Percentiles rank a stretch among this genome's conserved stretches.
Evolutionary conservation across 2,329 filamentous ascomycete species (phyloP).

Genomic region (Alternaria gaisen): DNA sequence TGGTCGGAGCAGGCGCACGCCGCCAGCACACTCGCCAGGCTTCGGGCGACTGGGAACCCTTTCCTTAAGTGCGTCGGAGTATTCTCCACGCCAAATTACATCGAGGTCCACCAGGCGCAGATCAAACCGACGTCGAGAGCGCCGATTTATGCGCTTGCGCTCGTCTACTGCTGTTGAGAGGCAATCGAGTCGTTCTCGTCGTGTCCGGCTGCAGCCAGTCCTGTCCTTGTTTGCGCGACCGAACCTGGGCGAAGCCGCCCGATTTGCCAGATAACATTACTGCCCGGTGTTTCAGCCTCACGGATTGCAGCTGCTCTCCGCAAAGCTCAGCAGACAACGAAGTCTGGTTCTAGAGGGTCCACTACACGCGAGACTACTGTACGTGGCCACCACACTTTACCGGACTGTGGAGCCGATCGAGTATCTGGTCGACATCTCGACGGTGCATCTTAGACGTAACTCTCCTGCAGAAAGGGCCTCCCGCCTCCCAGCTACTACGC

Average conservation of each 20-base stretch:
- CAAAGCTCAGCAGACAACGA: conserved; percentile 14
- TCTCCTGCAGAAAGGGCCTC: conserved; percentile 1
- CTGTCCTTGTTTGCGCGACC: conserved; percentile 5
- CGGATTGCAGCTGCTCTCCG: conserved; percentile 17
- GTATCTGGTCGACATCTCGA: conserved; percentile 4
- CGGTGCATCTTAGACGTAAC: not conserved
- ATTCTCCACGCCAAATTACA: conserved; percentile 13
- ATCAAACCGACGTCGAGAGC: conserved; percentile 23
- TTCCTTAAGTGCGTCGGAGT: conserved; percentile 13
- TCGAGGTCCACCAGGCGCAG: conserved; percentile 28
- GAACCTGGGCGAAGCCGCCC: conserved; percentile 21
- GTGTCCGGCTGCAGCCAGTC: conserved; percentile 4
- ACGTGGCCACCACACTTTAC: conserved; percentile 5
- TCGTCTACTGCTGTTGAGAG: conserved; percentile 10
- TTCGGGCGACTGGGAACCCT: conserved; percentile 14
- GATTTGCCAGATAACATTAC: conserved; percentile 18
- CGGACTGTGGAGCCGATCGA: conserved; percentile 21
- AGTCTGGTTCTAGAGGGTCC: conserved; percentile 11
- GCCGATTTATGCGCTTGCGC: conserved; percentile 9
- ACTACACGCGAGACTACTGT: conserved; percentile 10
- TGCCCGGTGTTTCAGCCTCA: conserved; percentile 33
- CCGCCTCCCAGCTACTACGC: conserved; percentile 1
- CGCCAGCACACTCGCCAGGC: conserved; percentile 4
- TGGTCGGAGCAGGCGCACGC: not conserved
- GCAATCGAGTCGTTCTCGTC: conserved; percentile 14